Base-by-base conservation (phyloP, 2,329 filamentous ascomycete species). In the Cladosporium cucumerinum region DNA sequence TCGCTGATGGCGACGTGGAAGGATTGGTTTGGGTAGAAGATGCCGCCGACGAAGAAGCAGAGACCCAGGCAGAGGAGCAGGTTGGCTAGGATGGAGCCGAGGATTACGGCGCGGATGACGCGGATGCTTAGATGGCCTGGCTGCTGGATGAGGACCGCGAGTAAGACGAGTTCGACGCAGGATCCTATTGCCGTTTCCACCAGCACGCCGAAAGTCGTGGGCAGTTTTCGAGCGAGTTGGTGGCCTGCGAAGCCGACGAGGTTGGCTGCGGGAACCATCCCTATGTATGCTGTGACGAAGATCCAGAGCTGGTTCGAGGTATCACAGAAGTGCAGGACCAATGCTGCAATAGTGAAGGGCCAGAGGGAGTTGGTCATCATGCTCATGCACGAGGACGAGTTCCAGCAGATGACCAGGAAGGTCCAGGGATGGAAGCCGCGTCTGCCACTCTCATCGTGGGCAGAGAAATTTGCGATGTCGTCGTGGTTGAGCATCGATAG, bases 71-170 rank as follows among this genome's bases (percentile, higher is more conserved):
- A 96, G 4, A 96, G 82, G 51, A 96, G 79, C 78, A 95, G 84
- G 30, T 92, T 96, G 10, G 92, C 91, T 36, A 96, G 77, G 51
- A 96, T 89, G 0, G 90, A 93, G 18, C 92, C 92, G 0, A 96
- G 79, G 65, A 96, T 93, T 16, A 92, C 92, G 57, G 90, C 90
- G 73, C 91, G 87, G 70, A 95, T 91, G 70, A 95, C 89, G 18
- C 69, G 66, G 5, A 74, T 68, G 14, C 69, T 63, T 46, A 46
- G 57, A 43, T 70, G 64, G 8, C 67, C 68, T 6, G 65, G 63
- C 34, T 67, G 58, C 65, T 78, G 75, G 39, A 94, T 82, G 43
- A 96, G 79, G 1, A 93, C 85, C 79, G 93, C 89, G 77, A 95
- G 94, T 54, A 96, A 80, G 58, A 95, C 85, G 65, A 95, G 89